Evolutionary conservation across 257 asterid species (phyloP), one percentile per base, ranked within the genome.

Genomic region (Solanum tacnaense): DNA sequence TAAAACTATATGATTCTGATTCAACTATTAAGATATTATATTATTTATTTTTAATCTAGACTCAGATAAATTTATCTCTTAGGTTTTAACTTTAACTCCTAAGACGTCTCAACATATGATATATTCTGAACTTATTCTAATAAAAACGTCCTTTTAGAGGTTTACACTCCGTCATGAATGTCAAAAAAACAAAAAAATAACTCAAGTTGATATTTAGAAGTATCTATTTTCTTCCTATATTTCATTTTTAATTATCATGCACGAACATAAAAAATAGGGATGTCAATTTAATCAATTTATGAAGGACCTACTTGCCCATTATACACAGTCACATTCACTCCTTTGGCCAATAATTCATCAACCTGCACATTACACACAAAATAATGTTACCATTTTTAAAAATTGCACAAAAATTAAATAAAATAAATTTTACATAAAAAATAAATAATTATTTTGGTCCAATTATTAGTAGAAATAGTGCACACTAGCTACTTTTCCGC

Each of bases 301-400:
- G 87, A 52, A 52, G 23, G 39, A 39, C 46, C 96, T 92, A 97
- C 99, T 88, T 97, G 99, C n/a, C 99, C 99, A 91, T 91, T 96
- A 86, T 96, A 97, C 73, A 97, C 74, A 1, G 98, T 96, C 32
- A 97, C 84, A 91, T 96, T 92, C 85, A 97, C 98, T 83, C 99
- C 99, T 89, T 91, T 95, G 10, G 96, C 94, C 68, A 97, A 92
- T 60, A 97, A 83, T 87, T 93, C 91, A 94, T 93, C 99, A 21
- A 96, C 99, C 99, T 96, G 88, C 85, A 81, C 27, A 81, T 81
- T 46, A 27, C 41, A 46, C 56, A 87, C 86, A 20, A 29, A 62
- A 82, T 16, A 3, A 25, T 4, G 8, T 11, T 13, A 18, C 1
- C 12, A 39, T 25, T 20, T 8, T 27, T 11, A 12, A 25, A 85